Evolutionary conservation across 768 basidiomycete species (phyloP).

Genomic region (Collybiopsis luxurians): DNA sequence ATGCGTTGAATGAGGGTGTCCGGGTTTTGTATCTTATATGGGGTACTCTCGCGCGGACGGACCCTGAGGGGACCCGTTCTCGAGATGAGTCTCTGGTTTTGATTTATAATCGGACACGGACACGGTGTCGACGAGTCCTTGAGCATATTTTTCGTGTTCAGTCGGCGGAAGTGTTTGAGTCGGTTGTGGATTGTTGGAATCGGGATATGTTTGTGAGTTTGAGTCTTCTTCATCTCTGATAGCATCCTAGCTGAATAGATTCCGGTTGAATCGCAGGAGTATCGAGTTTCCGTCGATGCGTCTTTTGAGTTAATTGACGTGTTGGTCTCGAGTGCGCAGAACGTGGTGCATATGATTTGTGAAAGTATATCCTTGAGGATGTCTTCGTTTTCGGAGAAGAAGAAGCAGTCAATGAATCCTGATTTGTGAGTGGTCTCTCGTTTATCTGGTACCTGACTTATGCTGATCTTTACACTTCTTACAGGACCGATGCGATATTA

Average conservation of each 20-base stretch:
- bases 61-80: constrained; percentile 43
- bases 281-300: constrained; percentile 39
- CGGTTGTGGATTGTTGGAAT: constrained; percentile 81
- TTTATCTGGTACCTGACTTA: not conserved
- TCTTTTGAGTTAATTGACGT: constrained; percentile 84
- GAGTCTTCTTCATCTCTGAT: not conserved
- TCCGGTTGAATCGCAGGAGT: constrained; percentile 25
- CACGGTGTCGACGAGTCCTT: constrained; percentile 73
- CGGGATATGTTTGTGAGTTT: constrained; percentile 46
- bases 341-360: constrained; percentile 84
- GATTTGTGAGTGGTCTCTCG: constrained; percentile 60
- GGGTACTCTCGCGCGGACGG: constrained; percentile 55
- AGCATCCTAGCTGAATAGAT: constrained; percentile 1
- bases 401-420: constrained; percentile 59
- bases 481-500: constrained; percentile 66
- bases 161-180: constrained; percentile 80
- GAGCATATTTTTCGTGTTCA: constrained; percentile 85
- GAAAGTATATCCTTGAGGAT: constrained; percentile 73
- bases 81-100: constrained; percentile 67
- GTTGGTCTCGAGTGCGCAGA: constrained; percentile 81
- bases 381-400: constrained; percentile 54
- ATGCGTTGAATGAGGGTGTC: constrained; percentile 77
- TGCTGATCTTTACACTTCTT: constrained; percentile 5
- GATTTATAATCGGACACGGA: constrained; percentile 63
- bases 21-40: constrained; percentile 77